Percentiles rank a stretch among this genome's conserved stretches.
These are phyloP conservation scores for Fusarium cicatricum DNA, from an alignment of 2,329 filamentous ascomycete species.

Conservation along the genomic window DNA sequence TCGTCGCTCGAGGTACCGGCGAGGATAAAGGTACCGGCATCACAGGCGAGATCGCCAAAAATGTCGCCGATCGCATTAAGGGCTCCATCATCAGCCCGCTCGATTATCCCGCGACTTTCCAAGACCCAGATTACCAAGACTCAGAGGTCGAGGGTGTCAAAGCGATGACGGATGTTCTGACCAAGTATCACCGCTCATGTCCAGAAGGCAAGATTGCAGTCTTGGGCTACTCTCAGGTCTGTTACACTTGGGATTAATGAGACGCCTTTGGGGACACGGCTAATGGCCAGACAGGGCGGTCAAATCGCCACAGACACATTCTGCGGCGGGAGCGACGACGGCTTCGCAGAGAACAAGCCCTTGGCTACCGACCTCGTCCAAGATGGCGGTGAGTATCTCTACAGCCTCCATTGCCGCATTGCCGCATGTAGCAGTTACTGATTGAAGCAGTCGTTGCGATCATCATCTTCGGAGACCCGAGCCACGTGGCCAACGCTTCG, in stretches of 20 bases:
- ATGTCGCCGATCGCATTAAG: slow-evolving; percentile 45
- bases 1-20: slow-evolving; percentile 51
- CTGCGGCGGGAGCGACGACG: slow-evolving; percentile 47
- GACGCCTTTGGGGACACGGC: neutral
- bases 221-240: slow-evolving; percentile 53
- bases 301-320: slow-evolving; percentile 50
- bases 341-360: slow-evolving; percentile 40
- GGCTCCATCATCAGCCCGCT: slow-evolving; percentile 47
- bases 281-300: slow-evolving; percentile 44
- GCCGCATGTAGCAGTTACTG: slow-evolving; percentile 11
- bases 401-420: neutral
- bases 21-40: slow-evolving; percentile 48
- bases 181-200: slow-evolving; percentile 46
- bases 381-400: slow-evolving; percentile 44
- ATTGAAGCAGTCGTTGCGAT: slow-evolving; percentile 49
- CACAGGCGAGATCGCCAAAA: slow-evolving; percentile 45
- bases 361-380: slow-evolving; percentile 43
- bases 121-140: slow-evolving; percentile 43
- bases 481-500: slow-evolving; percentile 47
- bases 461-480: slow-evolving; percentile 53
- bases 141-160: slow-evolving; percentile 48
- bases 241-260: neutral
- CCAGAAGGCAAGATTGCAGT: slow-evolving; percentile 52
- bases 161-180: slow-evolving; percentile 44
- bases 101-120: slow-evolving; percentile 50